Evolutionary conservation across 352 stramenopile genomes (phyloP).

Genomic region (Peronospora belbahrii): DNA sequence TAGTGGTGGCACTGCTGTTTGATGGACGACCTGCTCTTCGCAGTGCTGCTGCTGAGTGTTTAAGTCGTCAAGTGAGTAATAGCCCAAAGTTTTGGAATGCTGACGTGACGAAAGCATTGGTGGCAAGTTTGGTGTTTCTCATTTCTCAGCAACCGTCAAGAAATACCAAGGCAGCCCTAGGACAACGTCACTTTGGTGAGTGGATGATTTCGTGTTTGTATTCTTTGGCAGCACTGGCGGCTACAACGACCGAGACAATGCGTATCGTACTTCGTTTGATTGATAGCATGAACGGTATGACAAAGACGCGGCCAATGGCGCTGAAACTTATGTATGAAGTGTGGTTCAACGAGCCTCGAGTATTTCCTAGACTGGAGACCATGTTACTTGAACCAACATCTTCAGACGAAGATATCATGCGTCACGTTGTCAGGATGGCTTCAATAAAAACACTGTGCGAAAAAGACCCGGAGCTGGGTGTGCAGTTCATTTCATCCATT

Average conservation of each 20-base stretch:
- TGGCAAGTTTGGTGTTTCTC: conserved; percentile 57
- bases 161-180: conserved; percentile 1
- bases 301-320: conserved; percentile 34
- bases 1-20: conserved; percentile 35
- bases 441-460: conserved; percentile 59
- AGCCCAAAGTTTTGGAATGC: conserved; percentile 29
- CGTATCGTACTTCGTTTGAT: conserved; percentile 63
- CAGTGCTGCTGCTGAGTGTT: conserved; percentile 16
- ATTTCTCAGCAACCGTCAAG: conserved; percentile 27
- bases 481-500: conserved; percentile 61
- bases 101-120: conserved; percentile 33
- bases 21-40: conserved; percentile 25
- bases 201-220: conserved; percentile 45
- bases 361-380: conserved; percentile 53
- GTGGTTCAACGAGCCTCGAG: conserved; percentile 55
- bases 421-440: conserved; percentile 42
- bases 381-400: conserved; percentile 34
- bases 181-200: conserved; percentile 6
- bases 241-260: conserved; percentile 64
- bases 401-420: conserved; percentile 26
- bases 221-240: conserved; percentile 36
- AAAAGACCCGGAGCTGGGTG: conserved; percentile 50
- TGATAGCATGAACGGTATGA: conserved; percentile 40
- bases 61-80: conserved; percentile 32
- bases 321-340: conserved; percentile 51